Percentiles rank a stretch among this genome's conserved stretches.
Evolutionary conservation across 2,329 filamentous ascomycete genomes (phyloP).

Genomic region (Neoscytalidium dimidiatum): DNA sequence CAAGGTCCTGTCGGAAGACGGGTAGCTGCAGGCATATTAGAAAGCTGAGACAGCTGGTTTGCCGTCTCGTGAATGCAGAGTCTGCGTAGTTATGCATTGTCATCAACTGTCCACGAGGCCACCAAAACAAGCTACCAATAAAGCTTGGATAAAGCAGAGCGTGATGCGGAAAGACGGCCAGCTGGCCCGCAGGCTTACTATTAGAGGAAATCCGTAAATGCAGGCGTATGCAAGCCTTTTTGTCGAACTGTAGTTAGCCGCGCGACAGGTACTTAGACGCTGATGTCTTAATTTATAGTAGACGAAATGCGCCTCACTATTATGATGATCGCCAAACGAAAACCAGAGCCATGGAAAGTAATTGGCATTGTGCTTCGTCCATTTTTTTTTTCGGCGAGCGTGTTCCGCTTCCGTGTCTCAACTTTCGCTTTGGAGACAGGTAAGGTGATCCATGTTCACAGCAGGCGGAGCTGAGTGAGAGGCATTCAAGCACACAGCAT

Average conservation of each 20-base stretch:
- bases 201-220: neutral
- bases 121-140: neutral
- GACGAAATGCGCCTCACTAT: neutral
- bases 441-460: no score
- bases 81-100: constrained; percentile 2
- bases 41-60: constrained; percentile 5
- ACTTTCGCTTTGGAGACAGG: no score
- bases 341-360: neutral
- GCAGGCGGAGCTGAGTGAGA: no score
- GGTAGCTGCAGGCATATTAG: neutral
- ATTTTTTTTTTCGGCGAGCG: no score
- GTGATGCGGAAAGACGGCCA: neutral
- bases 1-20: neutral
- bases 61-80: neutral
- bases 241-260: neutral
- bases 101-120: neutral
- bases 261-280: neutral
- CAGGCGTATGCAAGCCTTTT: neutral
- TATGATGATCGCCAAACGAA: neutral
- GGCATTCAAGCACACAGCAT: neutral
- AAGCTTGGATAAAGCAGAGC: neutral
- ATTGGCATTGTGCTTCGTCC: neutral
- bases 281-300: neutral
- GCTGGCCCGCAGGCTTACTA: neutral
- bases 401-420: no score